Base-by-base conservation (phyloP, 441 rosid genomes). In the Gossypium gossypioides region DNA sequence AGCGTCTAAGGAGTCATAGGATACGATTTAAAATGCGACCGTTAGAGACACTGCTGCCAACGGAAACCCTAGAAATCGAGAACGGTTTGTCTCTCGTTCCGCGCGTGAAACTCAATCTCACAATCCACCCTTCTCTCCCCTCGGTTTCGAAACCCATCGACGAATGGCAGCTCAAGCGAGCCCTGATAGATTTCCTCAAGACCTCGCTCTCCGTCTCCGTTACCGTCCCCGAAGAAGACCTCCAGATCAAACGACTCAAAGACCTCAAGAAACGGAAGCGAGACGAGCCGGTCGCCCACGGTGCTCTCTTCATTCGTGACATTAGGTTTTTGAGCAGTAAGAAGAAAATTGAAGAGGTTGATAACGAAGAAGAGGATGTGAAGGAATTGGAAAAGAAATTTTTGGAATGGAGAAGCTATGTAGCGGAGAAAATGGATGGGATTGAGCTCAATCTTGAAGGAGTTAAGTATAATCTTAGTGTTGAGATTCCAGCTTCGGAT, bases 241-340 rank as follows among this genome's bases (percentile, higher is more conserved):
- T 94, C 27, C 75, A 84, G 21, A 83, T 91, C 80, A 75, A 74
- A 12, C 86, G 92, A 29, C 77, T 81, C 79, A 88, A 77, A 73
- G 96, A 94, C 85, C 82, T 92, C 50, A 89, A 90, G 89, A 91
- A 94, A 68, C 92, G 96, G 75, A 87, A 88, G 80, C 96, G 97
- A 34, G 96, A 87, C 7, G 99, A 90, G 60, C 84, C 97, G 5
- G 92, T 94, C 9, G 97, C 96, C 6, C 77, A 79, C 42, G 99
- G 97, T n/a, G 63, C 86, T 37, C 81, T 91, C 65, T 83, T 85
- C 66, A 79, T 94, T 15, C 91, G 94, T 22, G 93, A 91, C 84
- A 81, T 94, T 66, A 89, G 88, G 81, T 90, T 89, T 82, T 85
- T 91, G 12, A 69, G 60, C 24, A 50, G 72, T 13, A 76, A 56